Evolutionary conservation across 306 rosid species (phyloP), one percentile per base, ranked within the genome.

Genomic region (Prunus mume): DNA sequence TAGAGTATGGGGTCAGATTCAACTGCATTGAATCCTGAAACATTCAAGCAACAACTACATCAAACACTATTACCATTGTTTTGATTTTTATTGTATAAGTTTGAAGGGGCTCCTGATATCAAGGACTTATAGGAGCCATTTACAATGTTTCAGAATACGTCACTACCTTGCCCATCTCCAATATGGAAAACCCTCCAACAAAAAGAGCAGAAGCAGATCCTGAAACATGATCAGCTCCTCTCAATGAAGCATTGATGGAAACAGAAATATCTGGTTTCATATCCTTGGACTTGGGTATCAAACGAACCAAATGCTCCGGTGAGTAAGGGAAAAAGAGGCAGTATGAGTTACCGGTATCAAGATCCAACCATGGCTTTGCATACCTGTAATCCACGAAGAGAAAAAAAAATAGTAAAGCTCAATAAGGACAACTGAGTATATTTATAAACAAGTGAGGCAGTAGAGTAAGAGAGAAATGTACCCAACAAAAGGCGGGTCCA

Each of bases 401-500:
- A 32, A 34, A 67, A 49, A 80, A 61, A 65, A 63, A 73, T 41
- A 73, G 72, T 38, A 75, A 62, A 61, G 71, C 78, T 72, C 54
- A 63, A 72, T 51, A 52, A 32, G 8, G 22, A 80, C 45, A 60
- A 70, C 65, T 73, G 45, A 69, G 63, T 62, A 69, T 43, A 50
- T 55, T 25, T 69, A 71, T 68, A 64, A 15, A 38, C 58, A 68
- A 74, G 74, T 27, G 69, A 71, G 32, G 5, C 61, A 82, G 68
- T 58, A 43, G 34, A 46, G 41, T 12, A 10, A 45, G 79, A 67
- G 28, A 9, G 56, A 49, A 75, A 86, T 78, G 77, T 94, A 94
- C 98, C 98, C 98, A 65, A 94, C 80, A 76, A 85, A 94, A 78
- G 90, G 89, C 49, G 98, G 98, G 78, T 90, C 97, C 69, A 92